phyloP scores from a whole-genome alignment of 2,329 filamentous ascomycete species.

The Ceratocystis alfenasii region DNA sequence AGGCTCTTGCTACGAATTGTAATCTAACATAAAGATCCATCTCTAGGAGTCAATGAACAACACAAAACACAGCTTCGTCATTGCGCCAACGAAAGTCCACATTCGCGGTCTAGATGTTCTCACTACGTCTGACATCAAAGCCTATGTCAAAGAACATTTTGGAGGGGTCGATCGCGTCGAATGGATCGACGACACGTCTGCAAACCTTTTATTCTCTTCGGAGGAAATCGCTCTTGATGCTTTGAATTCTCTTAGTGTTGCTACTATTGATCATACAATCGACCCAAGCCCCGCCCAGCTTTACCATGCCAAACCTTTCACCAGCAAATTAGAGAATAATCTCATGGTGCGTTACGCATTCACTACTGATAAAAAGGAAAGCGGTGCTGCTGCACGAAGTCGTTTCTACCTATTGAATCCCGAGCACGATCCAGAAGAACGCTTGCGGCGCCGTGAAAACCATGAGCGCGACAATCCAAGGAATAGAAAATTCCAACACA shows the following conservation, averaged over 20 bases:
- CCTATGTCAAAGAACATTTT: conserved; percentile 60
- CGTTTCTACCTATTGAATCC: conserved; percentile 88
- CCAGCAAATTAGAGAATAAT: conserved; percentile 54
- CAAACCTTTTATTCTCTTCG: conserved; percentile 67
- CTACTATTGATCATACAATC: conserved; percentile 43
- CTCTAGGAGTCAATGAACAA: neutral
- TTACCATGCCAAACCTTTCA: conserved; percentile 51
- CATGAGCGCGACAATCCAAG: conserved; percentile 49
- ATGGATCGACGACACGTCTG: conserved; percentile 90
- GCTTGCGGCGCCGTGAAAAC: conserved; percentile 47
- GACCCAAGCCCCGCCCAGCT: conserved; percentile 52
- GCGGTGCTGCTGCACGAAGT: conserved; percentile 66
- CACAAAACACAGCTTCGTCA: neutral
- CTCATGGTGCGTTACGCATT: conserved; percentile 66
- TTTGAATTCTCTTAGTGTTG: conserved; percentile 40
- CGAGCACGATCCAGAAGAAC: conserved; percentile 71
- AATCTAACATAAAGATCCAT: neutral
- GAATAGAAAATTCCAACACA: conserved; percentile 30
- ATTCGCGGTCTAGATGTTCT: conserved; percentile 72
- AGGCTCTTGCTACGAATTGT: neutral
- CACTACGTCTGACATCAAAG: conserved; percentile 66
- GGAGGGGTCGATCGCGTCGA: conserved; percentile 54
- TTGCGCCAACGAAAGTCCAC: conserved; percentile 52
- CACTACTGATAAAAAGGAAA: conserved; percentile 64
- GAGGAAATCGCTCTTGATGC: conserved; percentile 43